A percentile compares a stretch with the other conserved stretches of the same genome.
These are phyloP conservation scores for Yarrowia porcina DNA, from an alignment of 805 yeast genomes.

Conservation along the genomic window DNA sequence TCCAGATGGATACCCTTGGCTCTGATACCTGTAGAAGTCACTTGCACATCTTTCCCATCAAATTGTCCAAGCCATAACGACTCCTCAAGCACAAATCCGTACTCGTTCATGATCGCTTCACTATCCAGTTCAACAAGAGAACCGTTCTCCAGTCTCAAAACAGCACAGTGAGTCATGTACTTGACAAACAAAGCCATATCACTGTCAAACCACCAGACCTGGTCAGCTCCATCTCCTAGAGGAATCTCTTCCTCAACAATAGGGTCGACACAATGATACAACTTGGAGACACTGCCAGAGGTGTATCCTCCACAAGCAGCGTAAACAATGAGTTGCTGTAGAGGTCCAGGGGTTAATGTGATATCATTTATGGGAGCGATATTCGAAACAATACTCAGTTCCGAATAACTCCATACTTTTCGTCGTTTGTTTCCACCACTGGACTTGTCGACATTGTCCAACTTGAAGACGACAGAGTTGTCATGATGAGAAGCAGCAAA, in stretches of 20 bases:
- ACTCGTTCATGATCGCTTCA: neutral
- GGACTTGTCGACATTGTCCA: neutral
- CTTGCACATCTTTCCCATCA: neutral
- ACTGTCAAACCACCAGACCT: conserved; percentile 19
- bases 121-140: neutral
- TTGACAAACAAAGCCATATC: neutral
- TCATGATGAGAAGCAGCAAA: conserved; percentile 23
- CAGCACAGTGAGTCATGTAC: conserved; percentile 7
- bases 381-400: neutral
- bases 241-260: conserved; percentile 3
- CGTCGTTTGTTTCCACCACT: neutral
- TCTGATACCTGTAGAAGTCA: neutral
- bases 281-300: conserved; percentile 18
- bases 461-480: conserved; percentile 6
- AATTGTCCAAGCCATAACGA: neutral
- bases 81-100: neutral
- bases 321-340: conserved; percentile 3
- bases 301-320: conserved; percentile 25
- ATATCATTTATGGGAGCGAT: conserved; percentile 17
- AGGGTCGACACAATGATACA: neutral
- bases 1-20: neutral
- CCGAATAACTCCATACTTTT: neutral
- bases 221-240: conserved; percentile 20
- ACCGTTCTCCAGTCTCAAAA: neutral
- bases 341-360: neutral